phyloP scores from a whole-genome alignment of 148 eudicot species.

The Suaeda aralocaspica region DNA sequence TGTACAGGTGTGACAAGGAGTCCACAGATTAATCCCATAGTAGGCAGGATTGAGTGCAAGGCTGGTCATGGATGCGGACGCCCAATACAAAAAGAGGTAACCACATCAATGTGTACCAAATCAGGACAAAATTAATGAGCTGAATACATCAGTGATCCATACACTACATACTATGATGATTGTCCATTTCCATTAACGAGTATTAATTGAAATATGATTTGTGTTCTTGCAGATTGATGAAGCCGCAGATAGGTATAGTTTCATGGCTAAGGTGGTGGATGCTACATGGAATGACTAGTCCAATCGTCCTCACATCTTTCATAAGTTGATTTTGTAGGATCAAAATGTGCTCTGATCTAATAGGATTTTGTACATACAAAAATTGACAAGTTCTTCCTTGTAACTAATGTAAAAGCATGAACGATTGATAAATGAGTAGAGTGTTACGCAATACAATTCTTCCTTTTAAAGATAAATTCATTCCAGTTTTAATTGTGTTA shows the following conservation, averaged over 20 bases:
- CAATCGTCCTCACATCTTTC: neutral
- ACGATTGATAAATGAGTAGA: too few species aligned
- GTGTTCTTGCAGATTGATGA: constrained; percentile 63
- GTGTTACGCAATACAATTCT: too few species aligned
- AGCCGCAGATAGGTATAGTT: constrained; percentile 74
- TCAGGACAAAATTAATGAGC: neutral
- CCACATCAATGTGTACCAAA: neutral
- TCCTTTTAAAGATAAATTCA: too few species aligned
- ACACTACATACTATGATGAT: too few species aligned
- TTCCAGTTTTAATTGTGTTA: neutral
- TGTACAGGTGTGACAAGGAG: constrained; percentile 76
- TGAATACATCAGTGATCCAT: neutral
- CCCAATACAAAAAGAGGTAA: constrained; percentile 75
- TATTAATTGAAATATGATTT: neutral
- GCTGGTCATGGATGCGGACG: constrained; percentile 92
- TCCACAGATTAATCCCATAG: constrained; percentile 80
- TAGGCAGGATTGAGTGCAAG: constrained; percentile 75
- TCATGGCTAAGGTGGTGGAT: constrained; percentile 80
- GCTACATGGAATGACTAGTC: constrained; percentile 64
- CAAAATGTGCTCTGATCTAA: too few species aligned
- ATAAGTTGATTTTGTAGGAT: neutral
- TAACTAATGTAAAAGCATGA: too few species aligned
- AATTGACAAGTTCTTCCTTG: neutral
- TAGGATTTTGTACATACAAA: neutral
- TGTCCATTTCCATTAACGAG: neutral